phyloP scores from a whole-genome alignment of 352 stramenopile genomes.

The Phytophthora pinifolia region DNA sequence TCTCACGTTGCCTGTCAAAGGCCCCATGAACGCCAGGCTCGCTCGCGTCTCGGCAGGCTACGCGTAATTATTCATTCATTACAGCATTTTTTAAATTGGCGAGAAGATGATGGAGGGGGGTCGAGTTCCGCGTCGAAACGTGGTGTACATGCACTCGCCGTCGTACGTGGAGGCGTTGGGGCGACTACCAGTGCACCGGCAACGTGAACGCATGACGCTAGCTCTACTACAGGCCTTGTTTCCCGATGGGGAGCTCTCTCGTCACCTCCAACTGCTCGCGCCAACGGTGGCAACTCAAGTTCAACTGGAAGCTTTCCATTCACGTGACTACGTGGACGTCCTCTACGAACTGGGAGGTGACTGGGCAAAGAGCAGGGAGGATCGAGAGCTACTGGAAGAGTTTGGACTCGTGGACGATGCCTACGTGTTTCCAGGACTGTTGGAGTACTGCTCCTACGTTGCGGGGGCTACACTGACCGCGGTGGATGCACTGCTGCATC shows the following conservation, averaged over 20 bases:
- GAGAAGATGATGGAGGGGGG: too few relatives aligned
- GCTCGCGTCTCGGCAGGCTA: conserved; percentile 13
- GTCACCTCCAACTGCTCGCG: conserved; percentile 39
- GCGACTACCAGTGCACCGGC: conserved; percentile 37
- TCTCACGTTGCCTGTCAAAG: conserved; percentile 43
- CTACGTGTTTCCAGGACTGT: conserved; percentile 52
- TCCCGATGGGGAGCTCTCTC: conserved; percentile 8
- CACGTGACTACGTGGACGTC: conserved; percentile 9
- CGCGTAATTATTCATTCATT: conserved; percentile 2
- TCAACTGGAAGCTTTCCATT: conserved; percentile 41
- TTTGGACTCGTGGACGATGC: conserved; percentile 70
- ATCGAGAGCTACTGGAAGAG: conserved; percentile 14
- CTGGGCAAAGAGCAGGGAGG: background rate
- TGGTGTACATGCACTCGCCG: conserved; percentile 12
- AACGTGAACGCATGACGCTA: conserved; percentile 47
- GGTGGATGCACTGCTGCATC: conserved; percentile 45
- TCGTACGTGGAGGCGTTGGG: conserved; percentile 31
- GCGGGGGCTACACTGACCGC: conserved; percentile 61
- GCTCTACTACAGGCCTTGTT: conserved; percentile 34
- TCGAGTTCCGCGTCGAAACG: background rate
- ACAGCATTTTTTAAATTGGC: too few relatives aligned
- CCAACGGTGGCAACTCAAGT: conserved; percentile 31
- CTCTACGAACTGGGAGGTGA: conserved; percentile 7
- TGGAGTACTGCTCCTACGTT: conserved; percentile 61
- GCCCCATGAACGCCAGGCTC: conserved; percentile 26